Conservation (phyloP, 202 grass and related monocot species). For the Saccharum hybrid region DNA sequence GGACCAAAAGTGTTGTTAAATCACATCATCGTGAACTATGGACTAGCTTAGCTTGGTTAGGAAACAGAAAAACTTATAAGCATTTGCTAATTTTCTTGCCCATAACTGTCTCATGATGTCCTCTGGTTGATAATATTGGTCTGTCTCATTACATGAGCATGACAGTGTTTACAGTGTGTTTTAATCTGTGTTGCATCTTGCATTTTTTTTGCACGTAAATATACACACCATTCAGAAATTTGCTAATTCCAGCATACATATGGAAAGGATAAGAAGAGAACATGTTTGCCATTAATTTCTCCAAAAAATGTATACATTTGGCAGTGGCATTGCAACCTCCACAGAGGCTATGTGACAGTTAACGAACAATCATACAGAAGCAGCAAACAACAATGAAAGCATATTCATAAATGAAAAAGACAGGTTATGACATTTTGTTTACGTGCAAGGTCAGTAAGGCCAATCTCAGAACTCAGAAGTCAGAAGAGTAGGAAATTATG, state of each 20-base stretch:
- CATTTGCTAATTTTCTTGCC: neutral
- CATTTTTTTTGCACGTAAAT: conserved; percentile 2
- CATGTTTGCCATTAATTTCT: neutral
- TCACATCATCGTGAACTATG: neutral
- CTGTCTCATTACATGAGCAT: neutral
- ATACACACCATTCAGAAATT: neutral
- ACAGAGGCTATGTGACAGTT: neutral
- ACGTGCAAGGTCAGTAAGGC: conserved; percentile 28
- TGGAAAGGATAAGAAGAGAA: conserved; percentile 6
- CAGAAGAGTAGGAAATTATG: conserved; percentile 23
- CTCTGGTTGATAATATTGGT: neutral
- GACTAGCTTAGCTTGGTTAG: conserved; percentile 3
- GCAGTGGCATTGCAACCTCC: conserved; percentile 22
- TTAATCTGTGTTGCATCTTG: too few species aligned
- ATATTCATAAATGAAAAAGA: conserved; percentile 23
- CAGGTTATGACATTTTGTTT: neutral
- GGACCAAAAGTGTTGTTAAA: conserved; percentile 15
- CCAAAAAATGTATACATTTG: conserved; percentile 2
- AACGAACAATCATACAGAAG: neutral
- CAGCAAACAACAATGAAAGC: conserved; percentile 23
- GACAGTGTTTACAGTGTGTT: neutral
- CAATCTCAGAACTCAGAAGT: neutral
- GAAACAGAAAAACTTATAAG: conserved; percentile 24
- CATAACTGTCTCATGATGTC: neutral
- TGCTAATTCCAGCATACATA: conserved; percentile 12